These are phyloP conservation scores for Beauveria sp. DNA, from an alignment of 2,329 filamentous ascomycete genomes.

Conservation along the genomic window DNA sequence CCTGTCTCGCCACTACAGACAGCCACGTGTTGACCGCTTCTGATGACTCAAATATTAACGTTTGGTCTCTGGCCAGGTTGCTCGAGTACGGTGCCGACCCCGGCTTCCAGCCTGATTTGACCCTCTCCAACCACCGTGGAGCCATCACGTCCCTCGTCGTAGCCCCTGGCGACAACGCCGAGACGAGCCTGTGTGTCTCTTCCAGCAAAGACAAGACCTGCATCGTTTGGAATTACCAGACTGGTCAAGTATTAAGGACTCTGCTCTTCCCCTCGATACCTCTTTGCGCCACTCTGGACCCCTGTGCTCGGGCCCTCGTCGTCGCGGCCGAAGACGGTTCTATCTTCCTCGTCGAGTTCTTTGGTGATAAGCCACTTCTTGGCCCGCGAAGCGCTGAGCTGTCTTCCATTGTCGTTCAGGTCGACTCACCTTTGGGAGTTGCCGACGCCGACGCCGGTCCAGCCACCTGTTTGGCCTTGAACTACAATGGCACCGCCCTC, in stretches of 20 bases:
- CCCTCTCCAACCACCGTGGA: slow-evolving; percentile 69
- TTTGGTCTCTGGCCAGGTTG: slow-evolving; percentile 77
- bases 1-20: slow-evolving; percentile 63
- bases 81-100: slow-evolving; percentile 50
- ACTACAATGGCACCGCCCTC: slow-evolving; percentile 73
- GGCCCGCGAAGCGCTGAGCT: slow-evolving; percentile 42
- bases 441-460: slow-evolving; percentile 58
- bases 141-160: slow-evolving; percentile 58
- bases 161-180: slow-evolving; percentile 58
- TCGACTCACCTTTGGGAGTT: slow-evolving; percentile 45
- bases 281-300: slow-evolving; percentile 67
- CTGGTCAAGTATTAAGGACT: slow-evolving; percentile 68
- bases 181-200: slow-evolving; percentile 77
- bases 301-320: slow-evolving; percentile 75
- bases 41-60: slow-evolving; percentile 80
- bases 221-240: slow-evolving; percentile 87
- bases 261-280: slow-evolving; percentile 71
- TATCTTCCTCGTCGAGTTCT: slow-evolving; percentile 71
- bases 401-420: slow-evolving; percentile 50
- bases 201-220: slow-evolving; percentile 80
- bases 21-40: slow-evolving; percentile 72
- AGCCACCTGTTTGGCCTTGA: slow-evolving; percentile 61
- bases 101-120: slow-evolving; percentile 63
- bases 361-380: slow-evolving; percentile 48
- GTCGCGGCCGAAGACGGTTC: slow-evolving; percentile 73